Conservation (phyloP, 2,329 filamentous ascomycete genomes). For the Phoma herbarum region DNA sequence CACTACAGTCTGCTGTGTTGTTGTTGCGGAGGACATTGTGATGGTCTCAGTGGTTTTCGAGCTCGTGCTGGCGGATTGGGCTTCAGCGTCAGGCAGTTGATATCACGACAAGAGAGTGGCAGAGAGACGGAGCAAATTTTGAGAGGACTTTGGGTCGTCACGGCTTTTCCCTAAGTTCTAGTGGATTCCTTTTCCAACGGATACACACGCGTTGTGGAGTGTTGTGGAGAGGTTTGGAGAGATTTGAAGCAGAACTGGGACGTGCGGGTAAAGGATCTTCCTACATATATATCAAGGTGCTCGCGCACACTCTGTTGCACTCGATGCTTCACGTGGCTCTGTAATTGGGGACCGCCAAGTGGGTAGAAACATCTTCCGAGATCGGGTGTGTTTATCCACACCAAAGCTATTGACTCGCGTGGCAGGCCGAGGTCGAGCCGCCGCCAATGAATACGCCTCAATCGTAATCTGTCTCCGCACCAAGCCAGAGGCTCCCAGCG, state of each 20-base stretch:
- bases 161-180: slow-evolving; percentile 6
- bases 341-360: slow-evolving; percentile 10
- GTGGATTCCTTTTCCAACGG: slow-evolving; percentile 20
- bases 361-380: slow-evolving; percentile 23
- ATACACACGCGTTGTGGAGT: slow-evolving; percentile 18
- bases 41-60: not conserved
- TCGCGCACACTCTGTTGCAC: slow-evolving; percentile 3
- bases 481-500: slow-evolving; percentile 8
- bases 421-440: slow-evolving; percentile 1
- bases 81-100: not conserved
- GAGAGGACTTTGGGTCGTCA: slow-evolving; percentile 4
- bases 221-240: slow-evolving; percentile 15
- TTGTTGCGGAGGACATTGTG: slow-evolving; percentile 13
- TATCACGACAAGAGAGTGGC: slow-evolving; percentile 4
- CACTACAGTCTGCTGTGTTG: slow-evolving; percentile 9
- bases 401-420: slow-evolving; percentile 8
- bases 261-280: slow-evolving; percentile 17
- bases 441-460: slow-evolving; percentile 5
- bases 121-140: slow-evolving; percentile 5
- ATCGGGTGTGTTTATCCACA: slow-evolving; percentile 22
- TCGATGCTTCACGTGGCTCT: slow-evolving; percentile 14
- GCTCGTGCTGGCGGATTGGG: not conserved
- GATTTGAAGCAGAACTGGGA: not conserved
- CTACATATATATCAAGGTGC: slow-evolving; percentile 10
- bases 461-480: slow-evolving; percentile 12